phyloP scores from a whole-genome alignment of 352 stramenopile species.

The Phytophthora megakarya region DNA sequence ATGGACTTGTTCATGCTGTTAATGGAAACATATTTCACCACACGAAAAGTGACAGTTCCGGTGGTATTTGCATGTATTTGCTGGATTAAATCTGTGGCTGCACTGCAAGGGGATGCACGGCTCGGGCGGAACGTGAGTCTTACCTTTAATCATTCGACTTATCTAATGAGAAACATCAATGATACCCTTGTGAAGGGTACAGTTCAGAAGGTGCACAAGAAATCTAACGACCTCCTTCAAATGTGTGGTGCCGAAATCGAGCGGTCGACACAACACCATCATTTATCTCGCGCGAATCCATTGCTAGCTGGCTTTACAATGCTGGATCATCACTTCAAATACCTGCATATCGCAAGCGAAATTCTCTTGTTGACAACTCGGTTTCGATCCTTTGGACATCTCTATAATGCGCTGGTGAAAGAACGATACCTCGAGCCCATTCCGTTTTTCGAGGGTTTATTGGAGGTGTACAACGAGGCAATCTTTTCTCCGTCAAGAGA shows the following conservation, averaged over 20 bases:
- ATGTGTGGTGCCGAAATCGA: conserved; percentile 15
- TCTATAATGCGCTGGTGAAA: conserved; percentile 40
- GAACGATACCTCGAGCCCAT: conserved; percentile 28
- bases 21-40: conserved; percentile 12
- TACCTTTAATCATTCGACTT: conserved; percentile 28
- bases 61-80: conserved; percentile 39
- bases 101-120: conserved; percentile 30
- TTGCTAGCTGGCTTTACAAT: conserved; percentile 37
- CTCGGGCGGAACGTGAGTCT: conserved; percentile 32
- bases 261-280: neutral
- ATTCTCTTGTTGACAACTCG: conserved; percentile 28
- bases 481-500: conserved; percentile 39
- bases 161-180: conserved; percentile 24
- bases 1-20: conserved; percentile 1
- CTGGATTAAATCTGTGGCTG: conserved; percentile 39
- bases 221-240: conserved; percentile 16
- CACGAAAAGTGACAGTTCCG: conserved; percentile 23
- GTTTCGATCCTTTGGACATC: conserved; percentile 36
- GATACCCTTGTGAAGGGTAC: conserved; percentile 20
- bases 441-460: conserved; percentile 34
- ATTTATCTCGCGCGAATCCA: conserved; percentile 30
- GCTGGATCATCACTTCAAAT: conserved; percentile 37
- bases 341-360: conserved; percentile 26
- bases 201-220: conserved; percentile 16
- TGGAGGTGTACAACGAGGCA: conserved; percentile 23